Evolutionary conservation across 306 rosid genomes (phyloP).

Genomic region (Neltuma alba): DNA sequence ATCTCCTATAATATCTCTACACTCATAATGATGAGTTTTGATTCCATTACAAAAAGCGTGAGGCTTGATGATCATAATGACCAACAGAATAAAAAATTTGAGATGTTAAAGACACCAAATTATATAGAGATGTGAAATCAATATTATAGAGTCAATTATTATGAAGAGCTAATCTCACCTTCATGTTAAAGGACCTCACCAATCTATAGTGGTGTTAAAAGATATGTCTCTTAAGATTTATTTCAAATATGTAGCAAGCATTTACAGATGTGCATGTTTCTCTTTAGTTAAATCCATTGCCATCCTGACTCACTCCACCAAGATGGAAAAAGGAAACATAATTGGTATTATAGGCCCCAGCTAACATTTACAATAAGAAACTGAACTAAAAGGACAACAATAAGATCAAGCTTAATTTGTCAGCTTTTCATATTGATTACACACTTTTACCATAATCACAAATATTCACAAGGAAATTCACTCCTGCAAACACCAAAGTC

Average conservation of each 20-base stretch:
- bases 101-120: too few species aligned
- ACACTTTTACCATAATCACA: constrained; percentile 5
- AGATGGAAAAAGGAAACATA: too few species aligned
- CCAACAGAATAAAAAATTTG: too few species aligned
- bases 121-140: too few species aligned
- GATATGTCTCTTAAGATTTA: neutral
- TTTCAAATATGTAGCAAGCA: too few species aligned
- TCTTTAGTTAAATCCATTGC: neutral
- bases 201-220: neutral
- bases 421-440: constrained; percentile 14
- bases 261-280: too few species aligned
- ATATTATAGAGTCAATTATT: too few species aligned
- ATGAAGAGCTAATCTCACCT: neutral
- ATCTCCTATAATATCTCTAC: too few species aligned
- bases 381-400: constrained; percentile 13
- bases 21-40: too few species aligned
- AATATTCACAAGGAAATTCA: constrained; percentile 31
- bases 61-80: too few species aligned
- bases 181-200: neutral
- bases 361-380: neutral
- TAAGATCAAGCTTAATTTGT: neutral
- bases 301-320: too few species aligned
- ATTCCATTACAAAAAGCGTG: too few species aligned
- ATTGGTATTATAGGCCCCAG: neutral
- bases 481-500: neutral